Percentiles rank a stretch among this genome's conserved stretches.
Evolutionary conservation across 768 basidiomycete species (phyloP).

Genomic region (Psilocybe cyanescens): DNA sequence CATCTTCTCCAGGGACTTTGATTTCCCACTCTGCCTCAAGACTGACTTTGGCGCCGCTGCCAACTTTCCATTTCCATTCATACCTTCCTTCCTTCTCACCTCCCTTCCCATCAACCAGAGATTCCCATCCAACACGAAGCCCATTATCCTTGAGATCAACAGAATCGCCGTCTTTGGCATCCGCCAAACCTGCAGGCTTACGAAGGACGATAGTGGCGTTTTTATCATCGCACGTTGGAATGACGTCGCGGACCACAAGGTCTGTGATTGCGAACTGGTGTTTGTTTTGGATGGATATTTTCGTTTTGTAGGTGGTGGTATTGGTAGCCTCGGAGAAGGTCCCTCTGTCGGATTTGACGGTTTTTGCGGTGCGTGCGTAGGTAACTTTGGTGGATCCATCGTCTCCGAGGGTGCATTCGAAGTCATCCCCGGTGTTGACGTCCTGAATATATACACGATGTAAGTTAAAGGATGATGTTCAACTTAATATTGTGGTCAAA

Average conservation of each 20-base stretch:
- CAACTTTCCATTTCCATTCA: constrained; percentile 55
- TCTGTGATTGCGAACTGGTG: constrained; percentile 47
- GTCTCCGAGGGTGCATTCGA: constrained; percentile 58
- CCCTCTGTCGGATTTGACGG: constrained; percentile 38
- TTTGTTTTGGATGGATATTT: constrained; percentile 50
- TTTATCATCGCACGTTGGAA: constrained; percentile 46
- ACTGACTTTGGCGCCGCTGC: constrained; percentile 42
- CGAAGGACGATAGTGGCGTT: constrained; percentile 48
- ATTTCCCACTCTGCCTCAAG: constrained; percentile 59
- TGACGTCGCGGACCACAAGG: constrained; percentile 49
- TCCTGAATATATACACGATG: constrained; percentile 32
- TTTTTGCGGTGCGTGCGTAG: constrained; percentile 45
- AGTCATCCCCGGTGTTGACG: constrained; percentile 51
- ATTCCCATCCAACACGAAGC: constrained; percentile 37
- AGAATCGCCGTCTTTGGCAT: constrained; percentile 43
- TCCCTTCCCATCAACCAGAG: constrained; percentile 43
- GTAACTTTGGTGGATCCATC: constrained; percentile 46
- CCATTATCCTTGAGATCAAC: constrained; percentile 32
- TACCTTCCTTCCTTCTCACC: constrained; percentile 60
- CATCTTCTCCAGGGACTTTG: constrained; percentile 33
- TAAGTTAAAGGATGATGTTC: neutral
- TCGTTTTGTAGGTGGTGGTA: constrained; percentile 48
- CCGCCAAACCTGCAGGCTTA: constrained; percentile 50
- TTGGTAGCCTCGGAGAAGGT: constrained; percentile 47
- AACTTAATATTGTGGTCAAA: neutral